These are phyloP conservation scores for Marvania coccoides DNA, from an alignment of 139 green algal genomes.

Conservation along the genomic window DNA sequence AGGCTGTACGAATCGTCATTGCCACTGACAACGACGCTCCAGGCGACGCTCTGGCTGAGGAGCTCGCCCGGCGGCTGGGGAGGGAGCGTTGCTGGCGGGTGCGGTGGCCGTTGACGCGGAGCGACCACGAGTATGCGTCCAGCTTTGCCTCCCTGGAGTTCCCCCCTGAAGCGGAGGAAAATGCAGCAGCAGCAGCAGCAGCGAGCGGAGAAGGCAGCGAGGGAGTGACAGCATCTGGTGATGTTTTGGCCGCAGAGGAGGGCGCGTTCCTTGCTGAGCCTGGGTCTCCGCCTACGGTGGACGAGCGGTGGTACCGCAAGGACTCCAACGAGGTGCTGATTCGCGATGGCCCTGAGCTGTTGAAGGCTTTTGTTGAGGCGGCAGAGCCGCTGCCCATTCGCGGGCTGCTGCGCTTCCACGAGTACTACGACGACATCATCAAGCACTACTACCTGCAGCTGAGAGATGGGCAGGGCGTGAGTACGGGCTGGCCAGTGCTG, in stretches of 20 bases:
- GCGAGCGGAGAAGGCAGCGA: not conserved
- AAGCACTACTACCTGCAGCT: slow-evolving; percentile 42
- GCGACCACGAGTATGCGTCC: slow-evolving; percentile 19
- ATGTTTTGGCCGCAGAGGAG: not conserved
- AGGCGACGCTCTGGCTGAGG: slow-evolving; percentile 71
- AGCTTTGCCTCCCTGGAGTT: not conserved
- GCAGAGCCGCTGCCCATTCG: slow-evolving; percentile 72
- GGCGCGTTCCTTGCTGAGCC: not conserved
- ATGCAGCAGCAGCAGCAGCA: not conserved
- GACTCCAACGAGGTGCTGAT: slow-evolving; percentile 91
- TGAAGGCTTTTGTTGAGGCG: slow-evolving; percentile 49
- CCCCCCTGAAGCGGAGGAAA: not conserved
- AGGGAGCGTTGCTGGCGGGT: slow-evolving; percentile 69
- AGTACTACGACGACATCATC: slow-evolving; percentile 62
- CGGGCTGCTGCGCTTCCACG: slow-evolving; percentile 64
- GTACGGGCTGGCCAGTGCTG: slow-evolving; percentile 71
- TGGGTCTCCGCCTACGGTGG: not conserved
- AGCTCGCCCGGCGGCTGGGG: slow-evolving; percentile 78
- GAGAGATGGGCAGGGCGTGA: slow-evolving; percentile 42
- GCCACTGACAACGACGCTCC: slow-evolving; percentile 79
- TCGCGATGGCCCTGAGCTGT: slow-evolving; percentile 44
- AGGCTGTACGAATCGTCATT: slow-evolving; percentile 45
- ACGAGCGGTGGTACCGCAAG: slow-evolving; percentile 49
- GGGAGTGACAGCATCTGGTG: not conserved
- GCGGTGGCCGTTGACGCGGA: slow-evolving; percentile 34